Percentiles rank a stretch among this genome's conserved stretches.
Evolutionary conservation across 257 asterid species (phyloP).

Genomic region (Hygrophila difformis): DNA sequence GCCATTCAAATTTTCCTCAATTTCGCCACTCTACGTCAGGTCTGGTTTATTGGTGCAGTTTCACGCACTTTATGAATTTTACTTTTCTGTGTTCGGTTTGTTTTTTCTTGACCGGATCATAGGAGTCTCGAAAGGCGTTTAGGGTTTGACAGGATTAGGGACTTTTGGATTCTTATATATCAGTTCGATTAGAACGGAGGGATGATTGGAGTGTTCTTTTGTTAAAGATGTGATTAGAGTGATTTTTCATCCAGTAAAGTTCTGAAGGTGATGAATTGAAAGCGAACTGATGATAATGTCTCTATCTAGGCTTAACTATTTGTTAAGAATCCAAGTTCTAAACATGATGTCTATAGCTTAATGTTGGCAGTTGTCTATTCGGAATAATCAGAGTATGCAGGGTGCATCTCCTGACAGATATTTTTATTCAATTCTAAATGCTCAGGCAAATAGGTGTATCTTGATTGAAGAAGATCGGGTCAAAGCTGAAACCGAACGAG

Average conservation of each 20-base stretch:
- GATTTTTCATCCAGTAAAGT: neutral
- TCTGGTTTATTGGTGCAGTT: slow-evolving; percentile 14
- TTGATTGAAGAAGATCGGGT: slow-evolving; percentile 89
- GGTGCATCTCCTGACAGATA: neutral
- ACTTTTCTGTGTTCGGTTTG: neutral
- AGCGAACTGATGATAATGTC: neutral
- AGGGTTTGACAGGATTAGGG: slow-evolving; percentile 20
- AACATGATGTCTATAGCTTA: neutral
- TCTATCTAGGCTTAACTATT: neutral
- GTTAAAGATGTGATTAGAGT: neutral
- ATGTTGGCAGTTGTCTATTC: neutral
- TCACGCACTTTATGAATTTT: neutral
- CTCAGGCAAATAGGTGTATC: slow-evolving; percentile 83
- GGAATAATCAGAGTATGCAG: neutral
- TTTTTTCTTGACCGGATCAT: neutral
- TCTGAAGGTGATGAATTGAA: slow-evolving; percentile 2
- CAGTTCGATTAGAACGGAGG: neutral
- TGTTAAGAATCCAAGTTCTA: neutral
- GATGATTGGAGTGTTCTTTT: slow-evolving; percentile 5
- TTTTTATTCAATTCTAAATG: slow-evolving; percentile 10
- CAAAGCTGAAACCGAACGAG: slow-evolving; percentile 87
- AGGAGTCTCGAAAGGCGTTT: neutral
- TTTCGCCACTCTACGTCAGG: slow-evolving; percentile 94
- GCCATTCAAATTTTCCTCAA: slow-evolving; percentile 73
- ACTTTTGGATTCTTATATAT: neutral